Evolutionary conservation across 106 monocot genomes (phyloP).

Genomic region (Iris macrosiphon): DNA sequence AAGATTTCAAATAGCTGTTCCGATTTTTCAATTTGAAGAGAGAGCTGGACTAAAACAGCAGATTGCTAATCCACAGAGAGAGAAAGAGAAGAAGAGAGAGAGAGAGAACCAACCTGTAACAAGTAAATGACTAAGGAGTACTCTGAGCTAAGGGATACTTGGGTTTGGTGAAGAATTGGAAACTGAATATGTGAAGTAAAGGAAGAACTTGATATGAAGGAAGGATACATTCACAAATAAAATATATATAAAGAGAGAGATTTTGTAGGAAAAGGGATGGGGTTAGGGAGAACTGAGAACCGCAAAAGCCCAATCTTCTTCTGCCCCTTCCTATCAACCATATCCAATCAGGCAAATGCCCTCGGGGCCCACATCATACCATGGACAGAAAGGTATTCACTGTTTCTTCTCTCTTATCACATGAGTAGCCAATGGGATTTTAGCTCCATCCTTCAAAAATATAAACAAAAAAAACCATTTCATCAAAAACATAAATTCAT

Average conservation of each 20-base stretch:
- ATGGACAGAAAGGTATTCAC: no score
- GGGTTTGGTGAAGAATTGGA: not conserved
- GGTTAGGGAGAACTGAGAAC: not conserved
- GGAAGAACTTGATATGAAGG: no score
- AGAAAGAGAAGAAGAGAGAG: not conserved
- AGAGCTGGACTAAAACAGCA: no score
- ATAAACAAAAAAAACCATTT: no score
- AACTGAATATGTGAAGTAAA: not conserved
- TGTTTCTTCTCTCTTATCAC: no score
- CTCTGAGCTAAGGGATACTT: not conserved
- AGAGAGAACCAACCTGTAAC: conserved; percentile 4
- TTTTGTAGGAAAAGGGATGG: not conserved
- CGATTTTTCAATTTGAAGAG: no score
- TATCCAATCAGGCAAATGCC: no score
- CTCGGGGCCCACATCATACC: no score
- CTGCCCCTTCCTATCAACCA: not conserved
- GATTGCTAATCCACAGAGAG: not conserved
- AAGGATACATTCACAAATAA: not conserved
- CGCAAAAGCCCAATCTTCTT: conserved; percentile 14
- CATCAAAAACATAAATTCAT: no score
- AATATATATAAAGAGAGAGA: not conserved
- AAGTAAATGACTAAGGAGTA: not conserved
- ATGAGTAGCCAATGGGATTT: no score
- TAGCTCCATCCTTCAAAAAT: no score
- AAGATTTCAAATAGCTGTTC: no score